phyloP scores from a whole-genome alignment of 1,284 basidiomycete genomes.

The Neotropicomus parvogracilis region DNA sequence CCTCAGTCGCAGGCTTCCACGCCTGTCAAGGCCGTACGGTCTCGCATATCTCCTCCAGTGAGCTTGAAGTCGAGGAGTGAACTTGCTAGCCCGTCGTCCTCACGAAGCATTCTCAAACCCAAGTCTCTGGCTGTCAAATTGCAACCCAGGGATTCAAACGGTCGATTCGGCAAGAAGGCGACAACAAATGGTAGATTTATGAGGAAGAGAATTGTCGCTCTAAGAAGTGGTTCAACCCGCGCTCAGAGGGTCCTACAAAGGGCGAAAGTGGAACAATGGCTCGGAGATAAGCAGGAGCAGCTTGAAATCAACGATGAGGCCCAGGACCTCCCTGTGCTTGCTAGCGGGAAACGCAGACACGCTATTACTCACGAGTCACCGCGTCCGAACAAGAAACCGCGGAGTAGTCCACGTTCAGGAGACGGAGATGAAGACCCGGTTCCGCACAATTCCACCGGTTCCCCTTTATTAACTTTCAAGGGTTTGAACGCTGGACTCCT shows the following conservation, averaged over 20 bases:
- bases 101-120: slow-evolving; percentile 34
- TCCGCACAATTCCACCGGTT: slow-evolving; percentile 28
- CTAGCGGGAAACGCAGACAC: slow-evolving; percentile 27
- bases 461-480: slow-evolving; percentile 30
- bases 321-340: slow-evolving; percentile 13
- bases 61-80: slow-evolving; percentile 26
- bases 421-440: slow-evolving; percentile 31
- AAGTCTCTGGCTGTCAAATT: slow-evolving; percentile 46
- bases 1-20: slow-evolving; percentile 14
- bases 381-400: slow-evolving; percentile 28
- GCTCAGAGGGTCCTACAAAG: slow-evolving; percentile 41
- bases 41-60: slow-evolving; percentile 19
- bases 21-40: slow-evolving; percentile 14
- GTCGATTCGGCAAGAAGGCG: slow-evolving; percentile 49
- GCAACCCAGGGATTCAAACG: slow-evolving; percentile 49
- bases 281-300: slow-evolving; percentile 28
- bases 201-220: slow-evolving; percentile 36
- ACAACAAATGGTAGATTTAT: slow-evolving; percentile 49
- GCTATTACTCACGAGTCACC: slow-evolving; percentile 21
- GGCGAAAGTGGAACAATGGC: slow-evolving; percentile 37
- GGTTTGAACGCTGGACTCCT: slow-evolving; percentile 33
- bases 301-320: slow-evolving; percentile 23
- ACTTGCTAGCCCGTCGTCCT: slow-evolving; percentile 26
- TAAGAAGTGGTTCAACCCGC: slow-evolving; percentile 32
- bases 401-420: slow-evolving; percentile 16